Conservation (phyloP, 768 basidiomycete species). For the Serendipita sp. region DNA sequence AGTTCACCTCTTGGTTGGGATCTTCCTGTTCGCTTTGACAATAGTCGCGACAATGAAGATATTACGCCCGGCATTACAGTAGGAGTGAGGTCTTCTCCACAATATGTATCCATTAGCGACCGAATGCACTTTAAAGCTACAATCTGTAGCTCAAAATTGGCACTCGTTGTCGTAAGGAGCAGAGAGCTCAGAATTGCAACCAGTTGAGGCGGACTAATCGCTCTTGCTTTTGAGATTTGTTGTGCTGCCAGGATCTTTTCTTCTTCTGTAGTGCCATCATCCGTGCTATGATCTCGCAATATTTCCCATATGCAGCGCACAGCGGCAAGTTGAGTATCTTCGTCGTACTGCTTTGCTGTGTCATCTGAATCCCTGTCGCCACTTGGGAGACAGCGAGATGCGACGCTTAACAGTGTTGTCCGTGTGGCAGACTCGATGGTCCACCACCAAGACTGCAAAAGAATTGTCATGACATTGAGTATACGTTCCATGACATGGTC, state of each 20-base stretch:
- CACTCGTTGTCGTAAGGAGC: conserved; percentile 41
- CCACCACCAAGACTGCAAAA: conserved; percentile 80
- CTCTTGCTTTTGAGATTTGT: conserved; percentile 25
- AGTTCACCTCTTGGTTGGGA: conserved; percentile 46
- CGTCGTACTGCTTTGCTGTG: conserved; percentile 53
- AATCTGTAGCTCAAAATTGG: conserved; percentile 44
- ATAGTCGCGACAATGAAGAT: conserved; percentile 57
- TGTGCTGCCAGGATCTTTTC: conserved; percentile 25
- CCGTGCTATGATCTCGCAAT: conserved; percentile 33
- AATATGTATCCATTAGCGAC: conserved; percentile 34
- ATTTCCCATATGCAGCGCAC: conserved; percentile 49
- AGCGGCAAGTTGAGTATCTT: conserved; percentile 71
- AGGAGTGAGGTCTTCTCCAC: conserved; percentile 34
- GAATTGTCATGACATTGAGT: conserved; percentile 37
- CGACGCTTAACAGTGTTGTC: conserved; percentile 77
- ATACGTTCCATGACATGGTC: conserved; percentile 68
- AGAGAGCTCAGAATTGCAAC: conserved; percentile 71
- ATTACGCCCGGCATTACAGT: conserved; percentile 74
- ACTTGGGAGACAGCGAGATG: conserved; percentile 35
- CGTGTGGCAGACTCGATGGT: conserved; percentile 52
- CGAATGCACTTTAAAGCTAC: conserved; percentile 43
- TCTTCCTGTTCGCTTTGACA: conserved; percentile 15
- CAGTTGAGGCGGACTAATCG: conserved; percentile 54
- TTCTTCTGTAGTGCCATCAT: conserved; percentile 16
- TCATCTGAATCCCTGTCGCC: conserved; percentile 30